phyloP scores from a whole-genome alignment of 2,329 filamentous ascomycete species.

The Monilinia vaccinii-corymbosi region DNA sequence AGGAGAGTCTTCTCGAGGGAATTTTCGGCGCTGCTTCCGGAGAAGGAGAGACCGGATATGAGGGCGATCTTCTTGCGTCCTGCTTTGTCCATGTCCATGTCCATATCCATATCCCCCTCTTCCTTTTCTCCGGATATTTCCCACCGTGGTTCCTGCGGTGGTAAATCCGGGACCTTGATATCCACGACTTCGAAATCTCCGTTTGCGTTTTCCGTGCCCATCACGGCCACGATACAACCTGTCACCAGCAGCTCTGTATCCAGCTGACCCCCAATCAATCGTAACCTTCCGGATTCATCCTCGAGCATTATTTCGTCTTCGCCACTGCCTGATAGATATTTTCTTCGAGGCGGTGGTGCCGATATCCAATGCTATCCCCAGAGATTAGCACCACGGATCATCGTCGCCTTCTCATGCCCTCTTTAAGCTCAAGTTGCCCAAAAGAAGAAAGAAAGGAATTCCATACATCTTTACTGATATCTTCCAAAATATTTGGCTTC shows the following conservation, averaged over 20 bases:
- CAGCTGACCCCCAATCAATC: conserved; percentile 64
- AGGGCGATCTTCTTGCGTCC: conserved; percentile 60
- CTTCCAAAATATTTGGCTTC: conserved; percentile 93
- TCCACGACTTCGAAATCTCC: conserved; percentile 92
- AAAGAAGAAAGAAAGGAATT: background rate
- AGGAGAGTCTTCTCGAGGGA: conserved; percentile 69
- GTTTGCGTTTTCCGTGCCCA: conserved; percentile 87
- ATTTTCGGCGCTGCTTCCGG: conserved; percentile 61
- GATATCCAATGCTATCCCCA: conserved; percentile 75
- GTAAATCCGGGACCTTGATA: conserved; percentile 77
- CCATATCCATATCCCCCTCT: conserved; percentile 47
- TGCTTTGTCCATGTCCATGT: conserved; percentile 42
- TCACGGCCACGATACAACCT: conserved; percentile 85
- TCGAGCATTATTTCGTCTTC: conserved; percentile 74
- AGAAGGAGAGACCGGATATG: conserved; percentile 80
- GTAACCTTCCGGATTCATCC: conserved; percentile 85
- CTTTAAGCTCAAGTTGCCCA: no score
- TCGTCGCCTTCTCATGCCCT: background rate
- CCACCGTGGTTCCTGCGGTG: conserved; percentile 76
- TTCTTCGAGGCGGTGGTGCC: conserved; percentile 65
- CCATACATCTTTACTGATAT: conserved; percentile 81
- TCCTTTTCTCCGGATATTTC: conserved; percentile 47
- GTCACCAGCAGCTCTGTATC: conserved; percentile 69
- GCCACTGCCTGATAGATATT: conserved; percentile 57
- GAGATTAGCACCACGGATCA: background rate